Percentiles rank a stretch among this genome's conserved stretches.
phyloP scores from a whole-genome alignment of 176 grass and related monocot genomes.

The Rhynchospora tenuis region DNA sequence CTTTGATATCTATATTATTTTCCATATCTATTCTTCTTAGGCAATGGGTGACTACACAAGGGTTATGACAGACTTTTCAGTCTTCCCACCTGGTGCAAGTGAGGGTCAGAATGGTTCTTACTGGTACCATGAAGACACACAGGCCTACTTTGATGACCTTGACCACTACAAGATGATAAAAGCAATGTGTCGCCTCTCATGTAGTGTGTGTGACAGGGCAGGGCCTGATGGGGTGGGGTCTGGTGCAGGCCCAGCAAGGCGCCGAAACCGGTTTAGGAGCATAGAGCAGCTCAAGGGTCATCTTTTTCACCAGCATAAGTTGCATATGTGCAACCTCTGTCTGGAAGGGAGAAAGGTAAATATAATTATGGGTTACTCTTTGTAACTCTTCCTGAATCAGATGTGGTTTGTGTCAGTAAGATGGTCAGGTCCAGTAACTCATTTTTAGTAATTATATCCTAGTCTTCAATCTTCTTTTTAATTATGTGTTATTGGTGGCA shows the following conservation, averaged over 20 bases:
- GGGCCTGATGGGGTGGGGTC: slow-evolving; percentile 31
- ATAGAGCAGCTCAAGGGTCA: slow-evolving; percentile 94
- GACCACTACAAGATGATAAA: slow-evolving; percentile 92
- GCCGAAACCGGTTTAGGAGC: slow-evolving; percentile 67
- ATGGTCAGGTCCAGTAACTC: background rate
- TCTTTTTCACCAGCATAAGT: slow-evolving; percentile 67
- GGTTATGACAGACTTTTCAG: slow-evolving; percentile 74
- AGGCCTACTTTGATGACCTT: slow-evolving; percentile 69
- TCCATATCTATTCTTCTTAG: slow-evolving; percentile 25
- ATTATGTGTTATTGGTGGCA: background rate
- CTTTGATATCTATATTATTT: background rate
- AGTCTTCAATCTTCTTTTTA: background rate
- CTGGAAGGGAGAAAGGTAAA: slow-evolving; percentile 89
- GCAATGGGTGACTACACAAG: slow-evolving; percentile 83
- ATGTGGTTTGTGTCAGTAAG: background rate
- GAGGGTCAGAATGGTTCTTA: slow-evolving; percentile 71
- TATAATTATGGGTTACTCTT: background rate
- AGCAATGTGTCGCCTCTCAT: slow-evolving; percentile 93
- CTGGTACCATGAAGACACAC: slow-evolving; percentile 94
- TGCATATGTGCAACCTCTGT: slow-evolving; percentile 84
- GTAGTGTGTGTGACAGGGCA: slow-evolving; percentile 81
- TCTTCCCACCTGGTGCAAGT: slow-evolving; percentile 28
- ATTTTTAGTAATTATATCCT: background rate
- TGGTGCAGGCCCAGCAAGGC: slow-evolving; percentile 46
- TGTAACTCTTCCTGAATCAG: background rate